phyloP scores from a whole-genome alignment of 768 basidiomycete species.

The Glaciozyma martinii region DNA sequence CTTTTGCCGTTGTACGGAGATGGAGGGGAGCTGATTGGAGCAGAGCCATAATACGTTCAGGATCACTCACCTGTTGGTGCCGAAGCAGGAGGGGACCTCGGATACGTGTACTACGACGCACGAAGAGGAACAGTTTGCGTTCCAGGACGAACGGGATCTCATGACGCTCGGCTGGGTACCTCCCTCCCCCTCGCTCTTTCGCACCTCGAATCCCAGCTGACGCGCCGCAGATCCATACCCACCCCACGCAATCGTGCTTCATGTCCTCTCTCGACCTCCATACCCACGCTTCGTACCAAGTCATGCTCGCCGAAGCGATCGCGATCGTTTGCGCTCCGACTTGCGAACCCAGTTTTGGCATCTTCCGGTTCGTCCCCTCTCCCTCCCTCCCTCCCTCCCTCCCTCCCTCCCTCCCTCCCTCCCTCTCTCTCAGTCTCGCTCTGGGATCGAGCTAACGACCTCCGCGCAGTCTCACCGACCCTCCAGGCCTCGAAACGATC shows the following conservation, averaged over 20 bases:
- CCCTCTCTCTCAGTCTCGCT: too few relatives aligned
- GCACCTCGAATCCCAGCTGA: not conserved
- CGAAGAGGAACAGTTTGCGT: conserved; percentile 75
- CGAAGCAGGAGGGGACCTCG: conserved; percentile 76
- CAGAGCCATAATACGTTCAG: conserved; percentile 51
- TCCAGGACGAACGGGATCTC: conserved; percentile 69
- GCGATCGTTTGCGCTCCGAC: conserved; percentile 85
- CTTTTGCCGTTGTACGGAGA: not conserved
- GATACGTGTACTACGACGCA: conserved; percentile 91
- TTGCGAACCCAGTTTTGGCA: conserved; percentile 59
- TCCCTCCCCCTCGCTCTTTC: not conserved
- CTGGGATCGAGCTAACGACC: too few relatives aligned
- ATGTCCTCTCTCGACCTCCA: conserved; percentile 92
- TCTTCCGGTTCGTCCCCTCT: conserved; percentile 13
- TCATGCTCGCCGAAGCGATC: conserved; percentile 83
- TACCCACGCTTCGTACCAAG: conserved; percentile 79
- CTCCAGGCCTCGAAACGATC: conserved; percentile 67
- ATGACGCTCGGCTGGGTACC: conserved; percentile 84
- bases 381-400: too few relatives aligned
- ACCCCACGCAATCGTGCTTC: conserved; percentile 85
- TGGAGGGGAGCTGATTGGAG: conserved; percentile 34
- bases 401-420: too few relatives aligned
- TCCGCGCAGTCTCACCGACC: conserved; percentile 83
- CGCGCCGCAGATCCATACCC: conserved; percentile 67
- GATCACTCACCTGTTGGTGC: conserved; percentile 75